Evolutionary conservation across 768 basidiomycete species (phyloP).

Genomic region (Leccinum fibrillosum): DNA sequence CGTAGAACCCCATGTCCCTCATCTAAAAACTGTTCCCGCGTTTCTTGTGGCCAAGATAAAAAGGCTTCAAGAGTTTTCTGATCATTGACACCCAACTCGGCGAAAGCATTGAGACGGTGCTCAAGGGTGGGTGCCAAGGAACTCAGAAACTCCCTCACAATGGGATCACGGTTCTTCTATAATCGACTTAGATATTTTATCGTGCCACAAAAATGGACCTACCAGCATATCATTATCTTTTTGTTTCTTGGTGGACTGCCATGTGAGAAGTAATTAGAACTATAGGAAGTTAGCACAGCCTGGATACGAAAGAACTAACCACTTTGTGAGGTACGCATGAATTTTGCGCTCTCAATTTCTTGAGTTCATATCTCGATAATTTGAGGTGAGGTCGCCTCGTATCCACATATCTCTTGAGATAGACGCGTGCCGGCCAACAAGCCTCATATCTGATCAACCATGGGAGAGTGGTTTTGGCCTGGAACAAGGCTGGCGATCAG

Average conservation of each 20-base stretch:
- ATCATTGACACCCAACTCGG: conserved; percentile 22
- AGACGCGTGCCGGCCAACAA: conserved; percentile 18
- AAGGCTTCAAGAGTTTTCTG: conserved; percentile 19
- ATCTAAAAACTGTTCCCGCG: conserved; percentile 17
- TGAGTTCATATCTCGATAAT: neutral
- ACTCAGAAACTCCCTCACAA: conserved; percentile 16
- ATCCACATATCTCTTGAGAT: conserved; percentile 20
- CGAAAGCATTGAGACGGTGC: conserved; percentile 17
- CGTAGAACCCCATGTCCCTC: conserved; percentile 7
- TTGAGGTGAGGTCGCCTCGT: conserved; percentile 1
- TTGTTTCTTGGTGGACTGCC: neutral
- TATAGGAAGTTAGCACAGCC: neutral
- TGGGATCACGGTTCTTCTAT: neutral
- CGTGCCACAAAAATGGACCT: conserved; percentile 1
- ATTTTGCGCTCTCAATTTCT: neutral
- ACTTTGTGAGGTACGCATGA: neutral
- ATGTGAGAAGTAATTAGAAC: neutral
- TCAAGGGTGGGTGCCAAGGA: conserved; percentile 23
- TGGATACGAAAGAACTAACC: conserved; percentile 1
- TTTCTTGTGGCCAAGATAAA: conserved; percentile 19
- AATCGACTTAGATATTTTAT: neutral
- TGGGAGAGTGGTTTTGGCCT: conserved; percentile 12
- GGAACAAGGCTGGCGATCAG: neutral
- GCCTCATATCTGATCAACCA: conserved; percentile 21
- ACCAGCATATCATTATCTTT: neutral